A percentile compares a stretch with the other conserved stretches of the same genome.
Evolutionary conservation across 2,329 filamentous ascomycete species (phyloP).

Genomic region (Lachnellula subtilissima): DNA sequence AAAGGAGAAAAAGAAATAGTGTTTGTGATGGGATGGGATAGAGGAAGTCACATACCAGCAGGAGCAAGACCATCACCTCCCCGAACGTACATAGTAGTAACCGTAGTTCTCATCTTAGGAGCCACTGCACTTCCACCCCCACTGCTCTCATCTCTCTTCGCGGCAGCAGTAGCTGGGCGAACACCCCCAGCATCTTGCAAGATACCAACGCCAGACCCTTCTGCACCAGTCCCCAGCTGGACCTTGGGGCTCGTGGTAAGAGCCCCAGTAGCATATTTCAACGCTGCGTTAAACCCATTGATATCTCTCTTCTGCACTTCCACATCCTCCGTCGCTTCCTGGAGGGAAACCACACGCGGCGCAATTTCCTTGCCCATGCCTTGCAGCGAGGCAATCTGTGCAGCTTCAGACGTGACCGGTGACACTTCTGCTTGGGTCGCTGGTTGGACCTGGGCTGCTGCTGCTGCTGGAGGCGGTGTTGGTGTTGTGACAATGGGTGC

Average conservation of each 20-base stretch:
- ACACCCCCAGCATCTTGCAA: slow-evolving; percentile 23
- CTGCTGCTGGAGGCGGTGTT: slow-evolving; percentile 16
- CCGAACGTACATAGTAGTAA: slow-evolving; percentile 29
- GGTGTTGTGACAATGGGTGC: slow-evolving; percentile 28
- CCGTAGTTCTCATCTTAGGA: slow-evolving; percentile 26
- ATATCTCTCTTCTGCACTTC: slow-evolving; percentile 34
- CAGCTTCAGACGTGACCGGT: slow-evolving; percentile 20
- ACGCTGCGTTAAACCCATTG: slow-evolving; percentile 38
- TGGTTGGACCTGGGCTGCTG: slow-evolving; percentile 12
- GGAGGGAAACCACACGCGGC: slow-evolving; percentile 33
- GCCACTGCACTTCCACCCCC: background rate
- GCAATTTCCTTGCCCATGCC: slow-evolving; percentile 47
- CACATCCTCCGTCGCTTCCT: background rate
- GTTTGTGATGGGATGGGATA: slow-evolving; percentile 1
- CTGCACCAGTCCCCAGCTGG: slow-evolving; percentile 38
- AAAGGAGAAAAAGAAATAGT: background rate
- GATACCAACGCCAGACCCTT: slow-evolving; percentile 38
- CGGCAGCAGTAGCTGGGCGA: slow-evolving; percentile 2
- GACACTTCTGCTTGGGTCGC: slow-evolving; percentile 10
- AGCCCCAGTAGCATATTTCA: slow-evolving; percentile 37
- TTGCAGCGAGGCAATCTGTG: slow-evolving; percentile 41
- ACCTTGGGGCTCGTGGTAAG: slow-evolving; percentile 37
- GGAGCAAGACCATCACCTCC: slow-evolving; percentile 16
- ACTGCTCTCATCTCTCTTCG: slow-evolving; percentile 6
- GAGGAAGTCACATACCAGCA: slow-evolving; percentile 12